A percentile compares a stretch with the other conserved stretches of the same genome.
Evolutionary conservation across 176 grass and related monocot genomes (phyloP).

Genomic region (Avena atlantica): DNA sequence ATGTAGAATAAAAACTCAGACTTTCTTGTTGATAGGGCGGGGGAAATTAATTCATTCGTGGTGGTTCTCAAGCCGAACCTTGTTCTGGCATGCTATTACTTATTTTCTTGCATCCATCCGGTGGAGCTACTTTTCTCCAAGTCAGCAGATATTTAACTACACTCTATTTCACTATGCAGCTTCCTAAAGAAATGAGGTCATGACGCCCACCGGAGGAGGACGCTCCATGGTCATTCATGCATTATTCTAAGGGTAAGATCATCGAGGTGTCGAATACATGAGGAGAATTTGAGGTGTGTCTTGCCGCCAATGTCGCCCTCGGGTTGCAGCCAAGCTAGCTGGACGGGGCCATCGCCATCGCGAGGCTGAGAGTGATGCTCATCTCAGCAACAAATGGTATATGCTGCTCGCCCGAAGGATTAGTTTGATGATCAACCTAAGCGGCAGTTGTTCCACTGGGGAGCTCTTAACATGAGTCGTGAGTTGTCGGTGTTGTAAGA

Average conservation of each 20-base stretch:
- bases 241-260: constrained; percentile 66
- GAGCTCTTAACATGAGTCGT: constrained; percentile 46
- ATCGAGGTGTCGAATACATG: constrained; percentile 47
- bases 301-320: constrained; percentile 52
- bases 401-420: constrained; percentile 46
- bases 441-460: constrained; percentile 56
- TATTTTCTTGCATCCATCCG: constrained; percentile 5
- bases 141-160: background rate
- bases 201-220: constrained; percentile 43
- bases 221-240: constrained; percentile 53
- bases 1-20: constrained; percentile 23
- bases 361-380: constrained; percentile 67
- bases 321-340: constrained; percentile 67
- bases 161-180: constrained; percentile 48
- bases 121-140: background rate
- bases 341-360: constrained; percentile 56
- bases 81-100: constrained; percentile 56
- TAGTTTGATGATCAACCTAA: constrained; percentile 25
- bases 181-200: constrained; percentile 61
- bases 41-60: constrained; percentile 65
- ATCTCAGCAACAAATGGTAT: constrained; percentile 68
- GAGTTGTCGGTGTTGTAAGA: constrained; percentile 55
- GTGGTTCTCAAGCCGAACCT: constrained; percentile 71
- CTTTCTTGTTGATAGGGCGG: constrained; percentile 43
- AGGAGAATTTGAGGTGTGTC: constrained; percentile 53